phyloP scores from a whole-genome alignment of 2,329 filamentous ascomycete species.

The Pestalotiopsis sp. region DNA sequence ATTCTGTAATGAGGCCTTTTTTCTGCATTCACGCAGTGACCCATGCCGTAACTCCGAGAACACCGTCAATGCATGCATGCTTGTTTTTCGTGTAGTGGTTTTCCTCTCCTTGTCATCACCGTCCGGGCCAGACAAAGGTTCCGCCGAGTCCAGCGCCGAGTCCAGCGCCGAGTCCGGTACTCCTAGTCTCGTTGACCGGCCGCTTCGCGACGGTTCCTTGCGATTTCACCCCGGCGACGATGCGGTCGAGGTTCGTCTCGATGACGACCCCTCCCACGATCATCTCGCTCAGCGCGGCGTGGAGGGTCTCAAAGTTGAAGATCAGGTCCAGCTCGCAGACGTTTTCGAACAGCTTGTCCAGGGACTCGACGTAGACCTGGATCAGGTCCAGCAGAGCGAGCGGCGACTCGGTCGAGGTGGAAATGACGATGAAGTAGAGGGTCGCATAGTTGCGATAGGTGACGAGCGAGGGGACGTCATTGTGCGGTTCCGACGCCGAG shows the following conservation, averaged over 20 bases:
- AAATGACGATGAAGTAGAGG: conserved; percentile 98
- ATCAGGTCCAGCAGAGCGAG: conserved; percentile 95
- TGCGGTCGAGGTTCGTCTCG: conserved; percentile 86
- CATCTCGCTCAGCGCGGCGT: conserved; percentile 91
- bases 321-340: conserved; percentile 98
- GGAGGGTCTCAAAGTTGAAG: conserved; percentile 97
- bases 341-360: conserved; percentile 96
- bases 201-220: conserved; percentile 80
- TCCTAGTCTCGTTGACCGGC: conserved; percentile 71
- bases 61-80: conserved; percentile 13
- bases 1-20: neutral
- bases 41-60: conserved; percentile 14
- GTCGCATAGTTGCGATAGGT: conserved; percentile 99
- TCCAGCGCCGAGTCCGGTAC: conserved; percentile 49
- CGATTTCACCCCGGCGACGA: conserved; percentile 80
- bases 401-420: conserved; percentile 92
- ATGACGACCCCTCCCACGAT: conserved; percentile 93
- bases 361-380: conserved; percentile 95
- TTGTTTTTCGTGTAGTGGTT: neutral
- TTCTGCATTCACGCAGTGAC: neutral
- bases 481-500: conserved; percentile 70
- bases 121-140: conserved; percentile 58
- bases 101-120: conserved; percentile 18
- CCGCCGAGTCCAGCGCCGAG: conserved; percentile 55
- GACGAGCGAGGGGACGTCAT: conserved; percentile 91